These are phyloP conservation scores for Penicillium odoratum DNA, from an alignment of 495 filamentous ascomycete genomes.

Conservation along the genomic window DNA sequence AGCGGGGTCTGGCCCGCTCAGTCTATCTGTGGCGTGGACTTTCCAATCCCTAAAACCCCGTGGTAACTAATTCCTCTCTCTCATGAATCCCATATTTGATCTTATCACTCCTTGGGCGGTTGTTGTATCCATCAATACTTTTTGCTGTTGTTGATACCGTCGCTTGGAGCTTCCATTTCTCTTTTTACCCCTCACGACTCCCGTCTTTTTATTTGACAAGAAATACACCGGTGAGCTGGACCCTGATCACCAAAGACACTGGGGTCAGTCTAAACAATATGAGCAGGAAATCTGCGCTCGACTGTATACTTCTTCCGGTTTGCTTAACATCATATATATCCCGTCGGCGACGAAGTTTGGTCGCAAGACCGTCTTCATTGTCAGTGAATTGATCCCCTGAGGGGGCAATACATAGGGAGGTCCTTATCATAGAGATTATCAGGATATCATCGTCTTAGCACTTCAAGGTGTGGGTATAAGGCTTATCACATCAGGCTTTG, in stretches of 20 bases:
- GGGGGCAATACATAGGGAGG: constrained; percentile 29
- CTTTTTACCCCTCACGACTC: constrained; percentile 15
- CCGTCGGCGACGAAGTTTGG: constrained; percentile 36
- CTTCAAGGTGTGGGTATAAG: constrained; percentile 30
- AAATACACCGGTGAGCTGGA: constrained; percentile 37
- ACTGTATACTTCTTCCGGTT: constrained; percentile 37
- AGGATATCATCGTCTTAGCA: constrained; percentile 28
- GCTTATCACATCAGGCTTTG: constrained; percentile 34
- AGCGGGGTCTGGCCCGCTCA: neutral
- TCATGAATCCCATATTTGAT: neutral
- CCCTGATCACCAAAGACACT: constrained; percentile 29
- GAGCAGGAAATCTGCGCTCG: constrained; percentile 33
- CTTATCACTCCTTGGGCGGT: neutral
- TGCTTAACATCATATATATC: constrained; percentile 39
- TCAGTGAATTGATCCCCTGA: constrained; percentile 25
- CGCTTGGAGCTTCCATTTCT: constrained; percentile 24
- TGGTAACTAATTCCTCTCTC: neutral
- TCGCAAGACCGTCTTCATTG: constrained; percentile 33
- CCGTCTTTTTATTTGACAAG: constrained; percentile 32
- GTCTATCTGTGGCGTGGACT: constrained; percentile 3
- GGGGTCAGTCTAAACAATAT: constrained; percentile 31
- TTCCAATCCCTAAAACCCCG: neutral
- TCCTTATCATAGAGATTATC: constrained; percentile 23
- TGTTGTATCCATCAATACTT: neutral
- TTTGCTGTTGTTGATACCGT: neutral